Conservation (phyloP, 371 early-diverging fungal species). For the Mucor irregularis region DNA sequence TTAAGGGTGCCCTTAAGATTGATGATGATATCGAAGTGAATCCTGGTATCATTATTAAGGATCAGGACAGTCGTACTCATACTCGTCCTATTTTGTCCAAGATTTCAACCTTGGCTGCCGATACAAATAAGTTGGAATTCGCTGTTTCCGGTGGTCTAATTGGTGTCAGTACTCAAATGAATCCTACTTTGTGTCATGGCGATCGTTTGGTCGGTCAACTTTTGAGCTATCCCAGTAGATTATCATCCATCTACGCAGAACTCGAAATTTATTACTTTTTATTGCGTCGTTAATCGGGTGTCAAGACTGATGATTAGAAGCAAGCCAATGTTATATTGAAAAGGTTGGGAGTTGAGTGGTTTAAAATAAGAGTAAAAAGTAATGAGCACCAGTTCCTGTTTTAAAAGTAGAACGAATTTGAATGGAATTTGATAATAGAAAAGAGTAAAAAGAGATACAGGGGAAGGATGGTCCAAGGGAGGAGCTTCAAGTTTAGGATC, state of each 20-base stretch:
- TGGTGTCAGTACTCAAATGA: constrained; percentile 99
- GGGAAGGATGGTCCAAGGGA: too few relatives aligned
- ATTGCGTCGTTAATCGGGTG: constrained; percentile 95
- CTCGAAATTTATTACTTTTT: constrained; percentile 97
- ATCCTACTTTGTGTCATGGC: constrained; percentile 98
- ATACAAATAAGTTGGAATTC: constrained; percentile 92
- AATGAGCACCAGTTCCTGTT: too few relatives aligned
- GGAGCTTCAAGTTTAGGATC: too few relatives aligned
- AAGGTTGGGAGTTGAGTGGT: too few relatives aligned
- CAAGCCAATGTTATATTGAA: too few relatives aligned
- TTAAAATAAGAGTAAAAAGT: too few relatives aligned
- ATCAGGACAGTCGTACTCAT: constrained; percentile 84
- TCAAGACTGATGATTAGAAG: constrained; percentile 96
- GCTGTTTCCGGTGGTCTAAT: constrained; percentile 99
- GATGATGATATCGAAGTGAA: constrained; percentile 99
- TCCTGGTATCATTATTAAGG: constrained; percentile 98
- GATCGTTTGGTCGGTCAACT: constrained; percentile 99
- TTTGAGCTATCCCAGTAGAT: constrained; percentile 93
- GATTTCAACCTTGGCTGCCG: constrained; percentile 94
- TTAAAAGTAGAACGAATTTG: too few relatives aligned
- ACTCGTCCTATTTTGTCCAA: constrained; percentile 94
- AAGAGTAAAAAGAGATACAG: too few relatives aligned
- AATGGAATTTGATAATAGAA: too few relatives aligned
- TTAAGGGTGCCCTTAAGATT: constrained; percentile 93
- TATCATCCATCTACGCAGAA: constrained; percentile 96